Evolutionary conservation across 148 eudicot species (phyloP), one percentile per base, ranked within the genome.

Genomic region (Selenicereus undatus): DNA sequence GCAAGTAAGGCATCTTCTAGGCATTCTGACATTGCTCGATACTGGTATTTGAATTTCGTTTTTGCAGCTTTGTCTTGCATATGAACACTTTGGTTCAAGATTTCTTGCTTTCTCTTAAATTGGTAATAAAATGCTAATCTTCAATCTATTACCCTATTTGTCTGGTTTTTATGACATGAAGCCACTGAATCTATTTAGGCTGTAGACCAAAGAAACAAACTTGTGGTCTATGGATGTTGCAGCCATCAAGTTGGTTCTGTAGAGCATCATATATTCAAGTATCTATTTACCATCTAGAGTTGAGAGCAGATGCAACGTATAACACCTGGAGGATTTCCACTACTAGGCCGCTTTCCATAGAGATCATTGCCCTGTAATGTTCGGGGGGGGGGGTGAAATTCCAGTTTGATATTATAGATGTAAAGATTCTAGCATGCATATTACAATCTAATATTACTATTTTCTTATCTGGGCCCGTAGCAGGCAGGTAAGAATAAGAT

Each of bases 1-100:
- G 85, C 99, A 97, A 98, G 99, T 94, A 58, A 71, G 73, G 56
- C 50, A 35, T 36, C 77, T 62, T 52, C n/a, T 26, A 18, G 18
- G 32, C 50, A 11, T 84, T 14, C 16, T 35, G 54, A 29, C 71
- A 39, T 62, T 27, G 1, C 17, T 30, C 51, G 29, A n/a, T 73
- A 39, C 4, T 76, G 16, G 5, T 51, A 50, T 48, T 72, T 77
- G 60, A 8, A 62, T 43, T 17, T 72, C 20, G 26, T 36, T 75
- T 76, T 42, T 36, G 10, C 54, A 35, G 16, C 48, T 75, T 54
- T 77, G 50, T 75, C 75, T 75, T 78, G 79, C 64, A 11, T 32
- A 10, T 69, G 79, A 24, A 48, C 13, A 10, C 32, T 27, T 39
- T 56, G 11, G 4, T 66, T 27, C 30, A 10, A 66, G 30, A n/a